These are phyloP conservation scores for Solanum hybrid DNA, from an alignment of 305 asterid genomes.

Conservation along the genomic window DNA sequence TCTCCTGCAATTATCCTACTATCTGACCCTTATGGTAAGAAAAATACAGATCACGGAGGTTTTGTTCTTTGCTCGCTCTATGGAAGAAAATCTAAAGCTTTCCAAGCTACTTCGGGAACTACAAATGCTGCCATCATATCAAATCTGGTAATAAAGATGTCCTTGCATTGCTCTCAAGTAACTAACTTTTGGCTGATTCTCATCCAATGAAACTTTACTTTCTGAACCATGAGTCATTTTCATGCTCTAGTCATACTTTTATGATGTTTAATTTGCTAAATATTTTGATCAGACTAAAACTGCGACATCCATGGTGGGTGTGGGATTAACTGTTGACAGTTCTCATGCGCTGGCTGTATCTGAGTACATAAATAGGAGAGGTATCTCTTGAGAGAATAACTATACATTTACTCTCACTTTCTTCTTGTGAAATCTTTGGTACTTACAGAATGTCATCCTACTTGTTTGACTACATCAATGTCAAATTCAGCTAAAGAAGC, in stretches of 20 bases:
- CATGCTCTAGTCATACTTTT: constrained; percentile 2
- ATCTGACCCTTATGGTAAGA: constrained; percentile 78
- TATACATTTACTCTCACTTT: constrained; percentile 1
- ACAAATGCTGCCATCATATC: constrained; percentile 63
- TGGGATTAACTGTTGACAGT: constrained; percentile 65
- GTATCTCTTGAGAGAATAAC: constrained; percentile 33
- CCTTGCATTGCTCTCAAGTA: not conserved
- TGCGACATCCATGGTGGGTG: constrained; percentile 83
- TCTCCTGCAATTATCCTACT: constrained; percentile 81
- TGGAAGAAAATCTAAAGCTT: constrained; percentile 98
- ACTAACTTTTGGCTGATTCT: not conserved
- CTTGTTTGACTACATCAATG: constrained; percentile 12
- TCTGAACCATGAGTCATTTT: not conserved
- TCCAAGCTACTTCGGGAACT: constrained; percentile 92
- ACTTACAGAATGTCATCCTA: not conserved
- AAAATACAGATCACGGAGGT: constrained; percentile 63
- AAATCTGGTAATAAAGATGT: constrained; percentile 39
- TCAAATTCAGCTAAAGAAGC: constrained; percentile 75
- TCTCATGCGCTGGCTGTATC: constrained; percentile 62
- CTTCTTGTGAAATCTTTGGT: not conserved
- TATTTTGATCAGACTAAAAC: constrained; percentile 70
- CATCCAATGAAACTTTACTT: not conserved
- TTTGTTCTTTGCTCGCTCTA: constrained; percentile 86
- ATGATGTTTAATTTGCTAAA: constrained; percentile 14
- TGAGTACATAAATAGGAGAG: constrained; percentile 76